Percentiles rank a stretch among this genome's conserved stretches.
Evolutionary conservation across 169 alveolate species (phyloP).

Genomic region (Pseudocohnilembus persalinus): DNA sequence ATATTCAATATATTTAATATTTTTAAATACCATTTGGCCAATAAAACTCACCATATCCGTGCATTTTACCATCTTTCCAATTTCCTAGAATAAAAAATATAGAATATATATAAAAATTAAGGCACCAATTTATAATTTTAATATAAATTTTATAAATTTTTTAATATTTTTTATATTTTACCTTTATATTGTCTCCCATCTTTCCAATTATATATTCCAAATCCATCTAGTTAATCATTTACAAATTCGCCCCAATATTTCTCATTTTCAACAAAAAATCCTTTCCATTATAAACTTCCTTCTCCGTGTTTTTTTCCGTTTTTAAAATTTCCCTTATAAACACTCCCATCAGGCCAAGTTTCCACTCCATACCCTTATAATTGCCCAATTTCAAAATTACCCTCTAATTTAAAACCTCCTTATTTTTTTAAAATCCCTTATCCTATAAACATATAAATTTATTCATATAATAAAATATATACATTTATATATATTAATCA

Average conservation of each 20-base stretch:
- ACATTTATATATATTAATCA: neutral
- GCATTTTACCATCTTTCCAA: conserved; percentile 64
- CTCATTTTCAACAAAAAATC: conserved; percentile 4
- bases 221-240: conserved; percentile 37
- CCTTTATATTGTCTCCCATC: conserved; percentile 40
- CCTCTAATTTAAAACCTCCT: neutral
- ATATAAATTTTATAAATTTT: neutral
- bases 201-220: conserved; percentile 42
- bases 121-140: conserved; percentile 43
- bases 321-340: conserved; percentile 38
- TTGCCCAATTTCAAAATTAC: neutral
- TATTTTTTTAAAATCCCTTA: neutral
- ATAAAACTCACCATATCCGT: conserved; percentile 67
- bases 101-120: conserved; percentile 55
- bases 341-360: conserved; percentile 46
- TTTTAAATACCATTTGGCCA: conserved; percentile 70
- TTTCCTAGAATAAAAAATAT: conserved; percentile 59
- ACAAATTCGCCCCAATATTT: conserved; percentile 38
- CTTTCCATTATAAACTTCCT: conserved; percentile 41
- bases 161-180: neutral
- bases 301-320: conserved; percentile 46
- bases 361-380: conserved; percentile 63
- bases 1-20: no score
- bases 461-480: no score
- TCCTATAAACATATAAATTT: no score